A percentile compares a stretch with the other conserved stretches of the same genome.
Evolutionary conservation across 352 stramenopile species (phyloP).

Genomic region (Phytopythium sindhum): DNA sequence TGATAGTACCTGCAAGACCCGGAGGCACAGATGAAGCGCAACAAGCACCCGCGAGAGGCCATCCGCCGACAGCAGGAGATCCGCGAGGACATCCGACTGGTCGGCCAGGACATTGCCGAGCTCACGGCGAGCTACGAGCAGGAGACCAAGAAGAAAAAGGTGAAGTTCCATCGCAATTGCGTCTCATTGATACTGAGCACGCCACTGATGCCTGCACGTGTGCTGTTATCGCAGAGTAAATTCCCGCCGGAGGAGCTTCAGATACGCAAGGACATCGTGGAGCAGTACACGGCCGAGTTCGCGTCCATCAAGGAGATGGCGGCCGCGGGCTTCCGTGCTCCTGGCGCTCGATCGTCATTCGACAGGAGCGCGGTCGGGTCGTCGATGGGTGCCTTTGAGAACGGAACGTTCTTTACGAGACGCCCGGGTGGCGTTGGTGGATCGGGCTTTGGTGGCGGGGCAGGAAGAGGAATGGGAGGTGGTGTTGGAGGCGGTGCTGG

Average conservation of each 20-base stretch:
- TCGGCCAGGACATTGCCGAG: conserved; percentile 71
- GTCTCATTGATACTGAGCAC: not conserved
- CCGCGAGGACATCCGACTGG: conserved; percentile 72
- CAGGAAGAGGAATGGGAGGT: conserved; percentile 16
- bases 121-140: conserved; percentile 66
- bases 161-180: conserved; percentile 2
- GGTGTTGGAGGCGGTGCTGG: conserved; percentile 26
- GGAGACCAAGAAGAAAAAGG: conserved; percentile 84
- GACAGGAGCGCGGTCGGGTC: conserved; percentile 39
- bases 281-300: conserved; percentile 78
- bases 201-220: not conserved
- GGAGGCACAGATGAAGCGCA: conserved; percentile 54
- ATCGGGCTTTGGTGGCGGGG: conserved; percentile 15
- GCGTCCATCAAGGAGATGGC: conserved; percentile 77
- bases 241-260: conserved; percentile 67
- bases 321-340: conserved; percentile 50
- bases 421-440: conserved; percentile 19
- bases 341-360: conserved; percentile 39
- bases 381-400: conserved; percentile 60
- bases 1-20: conserved; percentile 73
- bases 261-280: conserved; percentile 77
- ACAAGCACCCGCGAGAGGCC: conserved; percentile 74
- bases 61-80: conserved; percentile 80
- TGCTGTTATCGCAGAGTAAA: conserved; percentile 51
- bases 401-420: conserved; percentile 51